phyloP scores from a whole-genome alignment of 495 filamentous ascomycete species.

The Penicillium soppii region DNA sequence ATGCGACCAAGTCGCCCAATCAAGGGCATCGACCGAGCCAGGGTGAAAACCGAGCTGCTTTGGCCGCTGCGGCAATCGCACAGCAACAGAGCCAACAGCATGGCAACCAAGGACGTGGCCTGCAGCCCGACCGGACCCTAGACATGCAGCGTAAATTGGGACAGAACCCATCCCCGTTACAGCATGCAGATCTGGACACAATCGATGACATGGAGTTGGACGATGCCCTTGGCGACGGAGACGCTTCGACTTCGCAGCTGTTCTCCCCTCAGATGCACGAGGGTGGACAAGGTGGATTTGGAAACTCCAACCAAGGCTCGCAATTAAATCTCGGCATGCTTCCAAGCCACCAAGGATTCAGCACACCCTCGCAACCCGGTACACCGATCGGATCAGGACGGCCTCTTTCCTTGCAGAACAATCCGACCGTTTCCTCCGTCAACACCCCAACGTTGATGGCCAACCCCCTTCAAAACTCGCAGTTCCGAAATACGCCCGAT shows the following conservation, averaged over 20 bases:
- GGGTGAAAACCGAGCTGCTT: conserved; percentile 54
- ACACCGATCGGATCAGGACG: conserved; percentile 76
- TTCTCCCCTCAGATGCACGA: conserved; percentile 55
- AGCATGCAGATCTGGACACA: conserved; percentile 71
- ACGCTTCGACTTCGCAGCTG: conserved; percentile 62
- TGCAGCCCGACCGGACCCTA: conserved; percentile 41
- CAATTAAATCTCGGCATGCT: conserved; percentile 74
- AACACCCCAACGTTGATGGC: conserved; percentile 88
- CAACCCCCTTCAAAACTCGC: conserved; percentile 59
- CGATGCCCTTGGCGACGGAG: conserved; percentile 66
- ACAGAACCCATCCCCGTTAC: conserved; percentile 40
- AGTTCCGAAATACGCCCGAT: conserved; percentile 68
- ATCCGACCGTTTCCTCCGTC: conserved; percentile 96
- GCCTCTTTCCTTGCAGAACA: conserved; percentile 71
- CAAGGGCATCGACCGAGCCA: conserved; percentile 56
- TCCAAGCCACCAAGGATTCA: conserved; percentile 73
- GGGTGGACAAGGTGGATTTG: conserved; percentile 59
- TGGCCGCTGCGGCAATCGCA: conserved; percentile 54
- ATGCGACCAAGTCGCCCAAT: conserved; percentile 67
- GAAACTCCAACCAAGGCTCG: conserved; percentile 67
- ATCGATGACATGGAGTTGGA: conserved; percentile 98
- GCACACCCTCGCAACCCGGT: conserved; percentile 72
- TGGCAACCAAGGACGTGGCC: conserved; percentile 38
- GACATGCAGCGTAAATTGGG: conserved; percentile 47
- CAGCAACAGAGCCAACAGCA: conserved; percentile 57